A percentile compares a stretch with the other conserved stretches of the same genome.
Conservation (phyloP, 768 basidiomycete genomes). For the Thelephora ganbajun region DNA sequence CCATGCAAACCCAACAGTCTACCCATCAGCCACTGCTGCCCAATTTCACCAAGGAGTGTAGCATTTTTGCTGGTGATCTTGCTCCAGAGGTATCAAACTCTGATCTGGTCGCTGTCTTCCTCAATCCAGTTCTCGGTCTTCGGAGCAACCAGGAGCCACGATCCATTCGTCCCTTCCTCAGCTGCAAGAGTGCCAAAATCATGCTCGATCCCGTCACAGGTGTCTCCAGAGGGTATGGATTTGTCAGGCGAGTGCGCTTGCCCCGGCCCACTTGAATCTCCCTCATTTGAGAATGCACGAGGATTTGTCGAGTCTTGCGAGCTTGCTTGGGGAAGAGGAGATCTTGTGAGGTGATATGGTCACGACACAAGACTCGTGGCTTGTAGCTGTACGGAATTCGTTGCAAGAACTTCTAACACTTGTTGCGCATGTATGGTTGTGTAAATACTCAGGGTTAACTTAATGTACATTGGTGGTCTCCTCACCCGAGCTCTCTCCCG, state of each 20-base stretch:
- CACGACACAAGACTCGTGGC: too few species aligned
- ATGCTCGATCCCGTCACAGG: slow-evolving; percentile 88
- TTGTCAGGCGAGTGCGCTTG: slow-evolving; percentile 51
- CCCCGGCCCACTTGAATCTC: background rate
- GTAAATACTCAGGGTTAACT: too few species aligned
- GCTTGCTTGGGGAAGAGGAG: too few species aligned
- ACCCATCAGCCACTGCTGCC: slow-evolving; percentile 27
- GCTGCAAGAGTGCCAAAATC: slow-evolving; percentile 92
- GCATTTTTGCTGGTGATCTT: slow-evolving; percentile 90
- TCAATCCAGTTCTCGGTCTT: slow-evolving; percentile 77
- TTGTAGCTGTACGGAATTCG: too few species aligned
- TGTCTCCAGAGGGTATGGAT: slow-evolving; percentile 86
- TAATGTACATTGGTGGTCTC: too few species aligned
- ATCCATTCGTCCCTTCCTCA: slow-evolving; percentile 77
- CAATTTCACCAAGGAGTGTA: slow-evolving; percentile 66
- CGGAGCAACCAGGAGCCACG: slow-evolving; percentile 80
- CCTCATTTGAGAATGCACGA: background rate
- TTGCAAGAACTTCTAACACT: too few species aligned
- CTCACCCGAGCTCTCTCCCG: too few species aligned
- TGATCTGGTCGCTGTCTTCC: slow-evolving; percentile 82
- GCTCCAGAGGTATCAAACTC: slow-evolving; percentile 89
- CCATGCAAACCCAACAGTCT: background rate
- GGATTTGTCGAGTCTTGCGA: too few species aligned
- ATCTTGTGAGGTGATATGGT: too few species aligned
- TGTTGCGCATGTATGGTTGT: too few species aligned